These are phyloP conservation scores for Aegilops speltoides DNA, from an alignment of 176 grass and related monocot genomes.

Conservation along the genomic window DNA sequence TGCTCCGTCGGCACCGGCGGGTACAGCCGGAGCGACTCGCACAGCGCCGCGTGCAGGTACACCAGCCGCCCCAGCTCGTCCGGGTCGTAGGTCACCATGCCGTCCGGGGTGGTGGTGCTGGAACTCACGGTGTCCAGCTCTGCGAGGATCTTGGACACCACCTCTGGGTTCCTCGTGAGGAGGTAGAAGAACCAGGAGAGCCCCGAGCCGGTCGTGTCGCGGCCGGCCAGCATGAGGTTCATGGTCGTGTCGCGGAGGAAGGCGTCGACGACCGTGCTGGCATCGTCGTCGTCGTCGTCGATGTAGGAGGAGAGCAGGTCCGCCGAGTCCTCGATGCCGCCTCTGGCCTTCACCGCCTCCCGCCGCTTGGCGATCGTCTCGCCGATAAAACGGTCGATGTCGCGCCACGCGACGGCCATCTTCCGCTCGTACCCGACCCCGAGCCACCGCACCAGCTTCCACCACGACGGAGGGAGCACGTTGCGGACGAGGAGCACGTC, in stretches of 20 bases:
- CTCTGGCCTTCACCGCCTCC: conserved; percentile 31
- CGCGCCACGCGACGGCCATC: conserved; percentile 41
- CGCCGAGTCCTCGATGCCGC: not conserved
- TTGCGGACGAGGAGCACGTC: conserved; percentile 53
- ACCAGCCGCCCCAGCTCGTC: conserved; percentile 49
- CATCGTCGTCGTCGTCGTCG: not conserved
- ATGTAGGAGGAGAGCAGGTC: conserved; percentile 72
- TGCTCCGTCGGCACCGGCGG: conserved; percentile 69
- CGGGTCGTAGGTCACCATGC: conserved; percentile 41
- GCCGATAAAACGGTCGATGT: conserved; percentile 68
- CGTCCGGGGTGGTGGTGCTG: not conserved
- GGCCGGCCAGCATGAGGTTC: conserved; percentile 81
- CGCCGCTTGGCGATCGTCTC: conserved; percentile 41
- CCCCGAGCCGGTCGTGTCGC: conserved; percentile 73
- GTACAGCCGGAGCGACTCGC: conserved; percentile 65
- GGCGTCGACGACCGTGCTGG: conserved; percentile 16
- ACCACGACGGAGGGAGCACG: conserved; percentile 49
- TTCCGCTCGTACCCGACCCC: conserved; percentile 42
- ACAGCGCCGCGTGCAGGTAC: conserved; percentile 77
- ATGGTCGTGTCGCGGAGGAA: conserved; percentile 73
- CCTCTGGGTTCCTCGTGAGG: conserved; percentile 40
- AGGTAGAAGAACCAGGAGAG: conserved; percentile 82
- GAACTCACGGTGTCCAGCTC: conserved; percentile 42
- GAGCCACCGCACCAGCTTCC: conserved; percentile 48
- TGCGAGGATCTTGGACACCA: conserved; percentile 35